A percentile compares a stretch with the other conserved stretches of the same genome.
These are phyloP conservation scores for Malassezia brasiliensis DNA, from an alignment of 1,284 basidiomycete species.

Conservation along the genomic window DNA sequence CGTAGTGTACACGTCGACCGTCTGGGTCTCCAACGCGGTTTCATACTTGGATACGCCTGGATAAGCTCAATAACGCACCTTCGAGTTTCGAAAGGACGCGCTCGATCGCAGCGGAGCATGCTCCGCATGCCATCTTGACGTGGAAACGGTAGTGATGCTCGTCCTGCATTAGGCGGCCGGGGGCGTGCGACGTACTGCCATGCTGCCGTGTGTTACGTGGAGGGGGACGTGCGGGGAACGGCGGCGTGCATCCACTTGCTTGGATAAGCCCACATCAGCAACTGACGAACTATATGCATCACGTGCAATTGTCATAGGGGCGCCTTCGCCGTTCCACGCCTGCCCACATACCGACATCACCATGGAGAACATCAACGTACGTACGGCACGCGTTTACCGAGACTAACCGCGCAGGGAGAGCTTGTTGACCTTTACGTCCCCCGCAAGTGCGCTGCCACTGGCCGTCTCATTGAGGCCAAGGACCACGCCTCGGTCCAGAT, in stretches of 20 bases:
- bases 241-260: background rate
- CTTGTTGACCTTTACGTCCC: slow-evolving; percentile 99
- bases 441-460: slow-evolving; percentile 74
- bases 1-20: slow-evolving; percentile 60
- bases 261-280: background rate
- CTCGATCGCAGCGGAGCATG: slow-evolving; percentile 68
- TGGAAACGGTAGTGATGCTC: slow-evolving; percentile 55
- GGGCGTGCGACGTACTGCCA: background rate
- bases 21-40: slow-evolving; percentile 62
- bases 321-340: background rate
- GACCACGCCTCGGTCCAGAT: slow-evolving; percentile 98
- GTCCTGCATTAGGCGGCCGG: background rate
- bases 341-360: slow-evolving; percentile 7
- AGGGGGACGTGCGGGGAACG: background rate
- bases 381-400: background rate
- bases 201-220: background rate
- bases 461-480: slow-evolving; percentile 94
- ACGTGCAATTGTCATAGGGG: slow-evolving; percentile 5
- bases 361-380: slow-evolving; percentile 19
- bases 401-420: slow-evolving; percentile 61
- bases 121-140: slow-evolving; percentile 69
- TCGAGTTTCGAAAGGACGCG: slow-evolving; percentile 63
- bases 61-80: slow-evolving; percentile 50
- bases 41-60: slow-evolving; percentile 40
- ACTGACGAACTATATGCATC: slow-evolving; percentile 11